Base-by-base conservation (phyloP, 169 alveolate species). In the Cryptosporidium tyzzeri region DNA sequence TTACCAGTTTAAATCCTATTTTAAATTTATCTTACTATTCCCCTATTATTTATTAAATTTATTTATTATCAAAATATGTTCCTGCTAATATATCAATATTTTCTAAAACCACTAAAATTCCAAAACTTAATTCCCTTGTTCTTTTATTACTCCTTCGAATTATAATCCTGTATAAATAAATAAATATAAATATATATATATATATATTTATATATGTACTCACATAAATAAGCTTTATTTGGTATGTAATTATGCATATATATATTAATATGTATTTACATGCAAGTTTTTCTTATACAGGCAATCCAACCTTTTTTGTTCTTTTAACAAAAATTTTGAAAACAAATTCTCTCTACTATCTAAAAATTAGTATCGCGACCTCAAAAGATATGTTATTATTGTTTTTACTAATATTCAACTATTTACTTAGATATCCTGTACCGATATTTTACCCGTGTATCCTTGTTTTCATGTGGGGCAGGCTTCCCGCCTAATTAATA, bases 401-500 rank as follows among this genome's bases (percentile, higher is more conserved):
- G 10, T 10, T 33, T 65, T 31, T 29, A 37, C 71, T 65, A 26
- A 21, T n/a, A 65, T 33, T 65, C 33, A 65, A n/a, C 50, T 33
- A 16, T 65, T 37, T 65, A 4, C 16, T 31, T 65, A 65, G 48
- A 65, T 65, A 65, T 37, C 44, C 53, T 65, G 9, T 65, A 65
- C 71, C 71, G 71, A 23, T n/a, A 65, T 33, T n/a, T 14, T 9
- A 12, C 50, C 12, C 71, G 71, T 33, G 71, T 65, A 65, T 65
- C 71, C 71, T 65, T 65, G 53, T 21, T 29, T 7, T 10, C 12
- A n/a, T 65, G 71, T 65, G 71, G 71, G 71, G 44, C 10, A 6
- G 6, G 0, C 0, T 31, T 65, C 53, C 71, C 71, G 71, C 71
- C 50, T 33, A 14, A 16, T 12, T 8, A 48, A 10, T 14, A 48